Conservation (phyloP, 2,329 filamentous ascomycete genomes). For the Colletotrichum sidae region DNA sequence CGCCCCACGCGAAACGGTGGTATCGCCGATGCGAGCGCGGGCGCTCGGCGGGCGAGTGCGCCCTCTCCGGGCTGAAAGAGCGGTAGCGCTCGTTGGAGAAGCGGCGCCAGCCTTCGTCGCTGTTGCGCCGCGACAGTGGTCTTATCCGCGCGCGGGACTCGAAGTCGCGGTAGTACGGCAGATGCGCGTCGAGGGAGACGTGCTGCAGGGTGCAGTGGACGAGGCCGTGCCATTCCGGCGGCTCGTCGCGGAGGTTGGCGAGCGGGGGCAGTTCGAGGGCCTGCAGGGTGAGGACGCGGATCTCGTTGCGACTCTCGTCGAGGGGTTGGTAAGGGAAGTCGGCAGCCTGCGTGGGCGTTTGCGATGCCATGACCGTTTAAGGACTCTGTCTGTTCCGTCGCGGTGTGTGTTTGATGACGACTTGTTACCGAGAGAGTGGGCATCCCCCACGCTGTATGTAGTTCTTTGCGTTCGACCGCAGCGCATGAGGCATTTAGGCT, state of each 20-base stretch:
- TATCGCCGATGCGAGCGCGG: constrained; percentile 19
- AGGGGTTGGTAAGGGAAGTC: constrained; percentile 10
- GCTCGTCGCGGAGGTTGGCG: constrained; percentile 20
- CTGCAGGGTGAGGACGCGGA: constrained; percentile 25
- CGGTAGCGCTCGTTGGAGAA: constrained; percentile 27
- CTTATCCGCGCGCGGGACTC: constrained; percentile 4
- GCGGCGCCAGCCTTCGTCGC: constrained; percentile 24
- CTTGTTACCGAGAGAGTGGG: background rate
- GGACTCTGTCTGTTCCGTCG: no score
- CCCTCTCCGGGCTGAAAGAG: constrained; percentile 14
- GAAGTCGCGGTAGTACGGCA: constrained; percentile 16
- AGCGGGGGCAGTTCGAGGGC: constrained; percentile 21
- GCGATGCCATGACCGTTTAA: background rate
- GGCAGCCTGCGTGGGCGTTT: background rate
- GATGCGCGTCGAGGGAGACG: constrained; percentile 24
- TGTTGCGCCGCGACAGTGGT: constrained; percentile 12
- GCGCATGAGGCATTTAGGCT: constrained; percentile 16
- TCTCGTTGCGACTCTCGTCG: constrained; percentile 21
- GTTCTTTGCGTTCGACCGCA: background rate
- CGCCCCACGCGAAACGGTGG: constrained; percentile 28
- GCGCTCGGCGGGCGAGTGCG: constrained; percentile 17
- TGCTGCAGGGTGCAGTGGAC: constrained; percentile 26
- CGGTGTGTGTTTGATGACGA: background rate
- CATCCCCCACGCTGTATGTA: background rate
- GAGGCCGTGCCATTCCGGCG: constrained; percentile 26